Percentiles rank a stretch among this genome's conserved stretches.
These are phyloP conservation scores for Boletus tomentosulus DNA, from an alignment of 768 basidiomycete species.

Conservation along the genomic window DNA sequence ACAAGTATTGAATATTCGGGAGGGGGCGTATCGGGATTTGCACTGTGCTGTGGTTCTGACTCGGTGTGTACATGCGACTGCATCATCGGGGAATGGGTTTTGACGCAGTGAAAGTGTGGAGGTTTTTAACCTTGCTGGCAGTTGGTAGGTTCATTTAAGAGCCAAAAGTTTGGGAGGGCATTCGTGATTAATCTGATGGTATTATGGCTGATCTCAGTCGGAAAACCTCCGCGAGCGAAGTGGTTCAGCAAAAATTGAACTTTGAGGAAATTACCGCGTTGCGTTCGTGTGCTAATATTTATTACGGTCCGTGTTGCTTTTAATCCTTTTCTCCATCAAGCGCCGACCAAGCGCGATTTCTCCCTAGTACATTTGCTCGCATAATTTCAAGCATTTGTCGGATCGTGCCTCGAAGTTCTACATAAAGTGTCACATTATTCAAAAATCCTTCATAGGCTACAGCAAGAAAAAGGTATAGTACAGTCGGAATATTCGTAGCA, in stretches of 20 bases:
- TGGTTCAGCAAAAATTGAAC: background rate
- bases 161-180: background rate
- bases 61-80: conserved; percentile 9
- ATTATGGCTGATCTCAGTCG: background rate
- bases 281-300: no score
- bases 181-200: background rate
- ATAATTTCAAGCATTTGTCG: no score
- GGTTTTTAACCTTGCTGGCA: background rate
- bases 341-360: background rate
- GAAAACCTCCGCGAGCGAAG: background rate
- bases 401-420: background rate
- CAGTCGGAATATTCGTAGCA: background rate
- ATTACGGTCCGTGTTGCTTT: no score
- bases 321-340: no score
- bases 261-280: background rate
- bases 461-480: background rate
- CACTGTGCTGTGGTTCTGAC: conserved; percentile 14
- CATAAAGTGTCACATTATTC: background rate
- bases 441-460: background rate
- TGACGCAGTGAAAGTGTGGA: background rate
- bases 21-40: conserved; percentile 28
- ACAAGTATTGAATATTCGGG: conserved; percentile 26
- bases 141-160: background rate
- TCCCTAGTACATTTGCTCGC: no score
- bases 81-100: conserved; percentile 2